phyloP scores from a whole-genome alignment of 257 asterid species.

The Penstemon eatonii region DNA sequence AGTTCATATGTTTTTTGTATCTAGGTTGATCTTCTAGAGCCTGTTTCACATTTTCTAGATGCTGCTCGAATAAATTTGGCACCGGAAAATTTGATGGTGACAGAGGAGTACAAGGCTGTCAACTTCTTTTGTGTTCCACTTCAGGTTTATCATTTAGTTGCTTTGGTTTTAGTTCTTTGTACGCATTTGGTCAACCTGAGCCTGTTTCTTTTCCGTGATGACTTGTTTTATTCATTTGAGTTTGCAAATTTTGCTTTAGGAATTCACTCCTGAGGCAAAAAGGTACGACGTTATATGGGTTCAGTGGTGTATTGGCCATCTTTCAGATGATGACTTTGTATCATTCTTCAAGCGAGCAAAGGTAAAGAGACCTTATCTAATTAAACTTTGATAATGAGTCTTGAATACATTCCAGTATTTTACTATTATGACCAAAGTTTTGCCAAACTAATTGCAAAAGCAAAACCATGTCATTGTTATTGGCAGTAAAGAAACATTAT shows the following conservation, averaged over 20 bases:
- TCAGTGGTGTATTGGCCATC: conserved; percentile 99
- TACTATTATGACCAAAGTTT: background rate
- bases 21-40: conserved; percentile 96
- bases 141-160: conserved; percentile 49
- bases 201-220: background rate
- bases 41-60: conserved; percentile 87
- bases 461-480: background rate
- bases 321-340: conserved; percentile 86
- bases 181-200: too few relatives aligned
- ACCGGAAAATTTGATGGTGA: conserved; percentile 62
- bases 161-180: background rate
- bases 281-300: conserved; percentile 94
- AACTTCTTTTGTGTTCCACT: conserved; percentile 84
- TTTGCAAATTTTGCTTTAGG: conserved; percentile 44
- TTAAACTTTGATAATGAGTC: background rate
- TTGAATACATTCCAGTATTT: background rate
- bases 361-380: conserved; percentile 40
- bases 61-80: conserved; percentile 80
- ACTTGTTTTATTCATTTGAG: background rate
- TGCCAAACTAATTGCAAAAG: background rate
- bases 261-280: conserved; percentile 78
- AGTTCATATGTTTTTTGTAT: conserved; percentile 23
- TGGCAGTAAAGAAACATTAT: background rate
- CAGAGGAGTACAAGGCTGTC: conserved; percentile 66
- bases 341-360: conserved; percentile 83